Base-by-base conservation (phyloP, 2,329 filamentous ascomycete species). In the Phialophora verrucosa region DNA sequence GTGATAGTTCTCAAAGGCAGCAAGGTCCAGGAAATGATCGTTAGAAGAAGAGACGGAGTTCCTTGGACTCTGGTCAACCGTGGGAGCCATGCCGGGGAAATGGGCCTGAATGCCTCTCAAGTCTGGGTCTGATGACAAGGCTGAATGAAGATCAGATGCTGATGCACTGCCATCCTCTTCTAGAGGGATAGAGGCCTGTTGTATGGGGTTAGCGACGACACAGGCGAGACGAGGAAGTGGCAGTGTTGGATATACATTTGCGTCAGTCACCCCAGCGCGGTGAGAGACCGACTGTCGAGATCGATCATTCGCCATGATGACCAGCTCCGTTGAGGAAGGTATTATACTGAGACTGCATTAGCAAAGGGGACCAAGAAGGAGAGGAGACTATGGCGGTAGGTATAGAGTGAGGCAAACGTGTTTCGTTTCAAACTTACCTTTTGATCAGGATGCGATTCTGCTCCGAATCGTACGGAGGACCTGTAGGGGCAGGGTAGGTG, bases 221-320 rank as follows among this genome's bases (percentile, higher is more conserved):
- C 35, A 35, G 11, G 23, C 17, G 14, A 59, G 29, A 57, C 5
- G 54, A n/a, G 12, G 29, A 27, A 31, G 62, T 49, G 68, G 68
- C 68, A 59, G 68, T 68, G 68, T 49, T 59, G 35, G 27, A 62
- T 47, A 54, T 67, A 69, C 68, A 68, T 64, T 64, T 51, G 65
- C 56, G 12, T 60, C 63, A 25, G 59, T 47, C 25, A 50, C 47
- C 53, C 56, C 58, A 11, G 29, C 23, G 35, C 35, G 62, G 44
- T 60, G 35, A 27, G 56, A 35, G 50, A 23, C 38, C 38, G 35
- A 50, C 12, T 66, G 56, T 51, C 47, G 66, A 59, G 66, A 25
- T 29, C 25, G 31, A 32, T 55, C 17, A 17, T 62, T 31, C 27
- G 47, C 51, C 66, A 65, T 67, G 51, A 42, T 49, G 12, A 50